Base-by-base conservation (phyloP, 306 rosid genomes). In the Sindora glabra region DNA sequence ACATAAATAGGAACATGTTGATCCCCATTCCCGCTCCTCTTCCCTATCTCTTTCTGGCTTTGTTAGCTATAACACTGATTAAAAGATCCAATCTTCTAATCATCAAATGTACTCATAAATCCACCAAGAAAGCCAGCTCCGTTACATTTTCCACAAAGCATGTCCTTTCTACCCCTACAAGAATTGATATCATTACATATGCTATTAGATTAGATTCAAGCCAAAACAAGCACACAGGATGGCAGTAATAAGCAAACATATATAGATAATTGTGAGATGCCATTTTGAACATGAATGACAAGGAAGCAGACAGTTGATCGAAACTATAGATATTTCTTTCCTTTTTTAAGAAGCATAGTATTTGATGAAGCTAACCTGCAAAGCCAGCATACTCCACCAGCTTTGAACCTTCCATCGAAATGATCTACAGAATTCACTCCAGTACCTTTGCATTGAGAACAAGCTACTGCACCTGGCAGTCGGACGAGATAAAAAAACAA, bases 91-190 rank as follows among this genome's bases (percentile, higher is more conserved):
- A 51, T 33, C 61, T 56, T 68, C 78, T 86, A 94, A 2, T 70
- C 75, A 22, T 94, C 99, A 41, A 68, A 71, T 29, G 97, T 55
- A 90, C 83, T 94, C 95, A 94, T 84, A 77, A 84, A 86, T 47
- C 99, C 99, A 52, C 97, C 99, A 14, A 73, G 0, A 76, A 94
- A 94, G 67, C 99, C 99, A 59, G 99, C 99, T 49, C 99, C 99
- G 56, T 89, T 94, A 73, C 99, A 94, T 1, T 26, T 29, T 56
- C 99, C 99, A 77, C 99, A 94, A 58, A 94, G 54, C 21, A 94
- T 75, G 1, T 94, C 89, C 74, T 61, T 82, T 67, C 79, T 94
- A 59, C 99, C 99, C 67, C 99, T 94, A 87, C n/a, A n/a, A n/a
- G n/a, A n/a, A n/a, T n/a, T n/a, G n/a, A n/a, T n/a, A n/a, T n/a